Evolutionary conservation across 768 basidiomycete genomes (phyloP).

Genomic region (Neoboletus brunneissimus): DNA sequence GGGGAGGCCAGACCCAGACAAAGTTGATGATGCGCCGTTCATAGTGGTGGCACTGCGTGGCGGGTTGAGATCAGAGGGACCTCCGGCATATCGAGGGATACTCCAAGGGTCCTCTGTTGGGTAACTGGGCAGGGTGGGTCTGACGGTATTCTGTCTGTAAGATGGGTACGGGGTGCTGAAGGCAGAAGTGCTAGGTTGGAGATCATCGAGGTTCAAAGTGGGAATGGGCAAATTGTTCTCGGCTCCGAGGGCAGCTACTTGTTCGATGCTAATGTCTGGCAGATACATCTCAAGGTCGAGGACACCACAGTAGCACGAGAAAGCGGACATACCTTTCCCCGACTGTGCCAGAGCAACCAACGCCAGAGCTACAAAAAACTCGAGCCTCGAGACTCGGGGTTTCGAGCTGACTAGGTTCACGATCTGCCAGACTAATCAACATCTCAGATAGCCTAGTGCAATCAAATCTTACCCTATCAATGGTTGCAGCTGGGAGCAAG

Average conservation of each 20-base stretch:
- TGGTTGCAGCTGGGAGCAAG: constrained; percentile 71
- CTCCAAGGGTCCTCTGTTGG: constrained; percentile 72
- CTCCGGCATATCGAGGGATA: constrained; percentile 36
- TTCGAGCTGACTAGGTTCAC: constrained; percentile 84
- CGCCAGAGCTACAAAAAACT: constrained; percentile 90
- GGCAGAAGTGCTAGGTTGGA: constrained; percentile 53
- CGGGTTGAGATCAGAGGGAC: constrained; percentile 26
- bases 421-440: constrained; percentile 51
- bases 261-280: constrained; percentile 77
- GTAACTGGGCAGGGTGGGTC: constrained; percentile 48
- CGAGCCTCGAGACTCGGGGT: constrained; percentile 78
- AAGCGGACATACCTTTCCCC: constrained; percentile 56
- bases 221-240: constrained; percentile 80
- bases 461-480: constrained; percentile 61
- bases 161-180: constrained; percentile 41
- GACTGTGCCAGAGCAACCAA: constrained; percentile 84
- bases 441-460: background rate
- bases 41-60: constrained; percentile 24
- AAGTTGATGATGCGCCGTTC: constrained; percentile 52
- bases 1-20: constrained; percentile 71
- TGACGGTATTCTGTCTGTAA: constrained; percentile 46
- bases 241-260: constrained; percentile 71
- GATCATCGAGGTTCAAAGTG: constrained; percentile 55
- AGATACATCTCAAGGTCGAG: background rate
- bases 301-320: background rate